These are phyloP conservation scores for Colletotrichum cereale DNA, from an alignment of 2,329 filamentous ascomycete species.

Conservation along the genomic window DNA sequence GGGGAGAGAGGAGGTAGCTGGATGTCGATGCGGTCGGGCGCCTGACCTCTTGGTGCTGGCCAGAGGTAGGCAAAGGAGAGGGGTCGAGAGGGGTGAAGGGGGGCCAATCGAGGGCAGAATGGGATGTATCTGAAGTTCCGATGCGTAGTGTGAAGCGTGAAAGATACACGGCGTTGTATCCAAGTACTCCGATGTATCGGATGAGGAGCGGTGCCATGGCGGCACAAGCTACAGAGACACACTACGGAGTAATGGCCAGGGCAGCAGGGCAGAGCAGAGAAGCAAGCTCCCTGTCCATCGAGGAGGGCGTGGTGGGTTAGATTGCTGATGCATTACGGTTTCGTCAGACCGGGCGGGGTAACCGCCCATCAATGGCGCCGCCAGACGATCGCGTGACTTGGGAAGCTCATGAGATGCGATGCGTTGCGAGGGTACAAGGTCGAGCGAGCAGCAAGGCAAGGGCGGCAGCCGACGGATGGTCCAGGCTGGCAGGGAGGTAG, in stretches of 20 bases:
- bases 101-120: slow-evolving; percentile 1
- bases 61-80: slow-evolving; percentile 23
- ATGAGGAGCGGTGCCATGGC: neutral
- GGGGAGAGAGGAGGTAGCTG: slow-evolving; percentile 19
- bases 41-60: slow-evolving; percentile 25
- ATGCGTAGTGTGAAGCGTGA: neutral
- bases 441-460: slow-evolving; percentile 12
- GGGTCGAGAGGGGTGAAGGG: slow-evolving; percentile 22
- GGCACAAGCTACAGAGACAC: neutral
- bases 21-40: slow-evolving; percentile 33
- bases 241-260: neutral
- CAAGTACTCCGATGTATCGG: neutral
- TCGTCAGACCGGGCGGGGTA: slow-evolving; percentile 42
- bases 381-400: slow-evolving; percentile 39
- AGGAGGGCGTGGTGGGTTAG: neutral
- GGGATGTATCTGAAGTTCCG: slow-evolving; percentile 8
- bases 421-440: neutral
- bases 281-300: slow-evolving; percentile 12
- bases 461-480: slow-evolving; percentile 27
- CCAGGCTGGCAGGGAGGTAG: neutral
- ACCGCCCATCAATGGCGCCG: slow-evolving; percentile 38
- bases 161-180: slow-evolving; percentile 15
- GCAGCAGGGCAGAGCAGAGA: neutral
- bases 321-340: slow-evolving; percentile 40
- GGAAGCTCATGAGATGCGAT: slow-evolving; percentile 26